A percentile compares a stretch with the other conserved stretches of the same genome.
Conservation (phyloP, 495 filamentous ascomycete genomes). For the Barbatosphaeria neglecta region DNA sequence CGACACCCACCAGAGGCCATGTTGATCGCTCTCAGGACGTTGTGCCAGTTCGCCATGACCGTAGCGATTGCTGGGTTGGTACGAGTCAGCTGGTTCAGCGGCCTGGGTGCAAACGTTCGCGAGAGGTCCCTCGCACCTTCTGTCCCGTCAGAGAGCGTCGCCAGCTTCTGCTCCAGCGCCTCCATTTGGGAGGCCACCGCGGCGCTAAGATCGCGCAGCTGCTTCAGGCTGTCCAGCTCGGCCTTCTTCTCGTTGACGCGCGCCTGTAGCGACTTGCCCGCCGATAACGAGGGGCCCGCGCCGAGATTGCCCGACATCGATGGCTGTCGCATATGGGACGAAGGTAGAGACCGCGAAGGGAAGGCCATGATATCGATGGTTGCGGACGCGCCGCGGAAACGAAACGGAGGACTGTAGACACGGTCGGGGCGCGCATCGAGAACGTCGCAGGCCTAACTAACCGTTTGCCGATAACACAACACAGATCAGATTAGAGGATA, state of each 20-base stretch:
- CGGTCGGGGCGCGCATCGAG: no score
- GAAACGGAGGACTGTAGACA: background rate
- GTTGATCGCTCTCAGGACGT: constrained; percentile 82
- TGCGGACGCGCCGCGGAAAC: background rate
- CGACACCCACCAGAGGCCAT: constrained; percentile 78
- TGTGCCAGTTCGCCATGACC: constrained; percentile 92
- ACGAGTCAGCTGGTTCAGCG: background rate
- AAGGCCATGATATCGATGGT: constrained; percentile 11
- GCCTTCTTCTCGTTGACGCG: constrained; percentile 89
- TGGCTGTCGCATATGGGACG: constrained; percentile 44
- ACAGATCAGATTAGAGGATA: background rate
- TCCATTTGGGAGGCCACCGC: constrained; percentile 86
- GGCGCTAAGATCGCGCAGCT: constrained; percentile 79
- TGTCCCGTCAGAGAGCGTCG: constrained; percentile 81
- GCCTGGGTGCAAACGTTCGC: background rate
- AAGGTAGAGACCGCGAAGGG: constrained; percentile 19
- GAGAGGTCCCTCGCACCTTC: constrained; percentile 49
- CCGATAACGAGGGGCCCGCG: constrained; percentile 21
- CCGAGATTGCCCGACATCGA: constrained; percentile 34
- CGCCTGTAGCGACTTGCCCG: constrained; percentile 68
- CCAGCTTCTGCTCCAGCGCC: constrained; percentile 73
- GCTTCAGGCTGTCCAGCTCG: constrained; percentile 79
- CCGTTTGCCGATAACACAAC: no score
- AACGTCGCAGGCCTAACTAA: no score
- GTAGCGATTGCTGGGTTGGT: constrained; percentile 63